Evolutionary conservation across 2,329 filamentous ascomycete genomes (phyloP), one percentile per base, ranked within the genome.

Genomic region (Scortechinia acanthostroma): DNA sequence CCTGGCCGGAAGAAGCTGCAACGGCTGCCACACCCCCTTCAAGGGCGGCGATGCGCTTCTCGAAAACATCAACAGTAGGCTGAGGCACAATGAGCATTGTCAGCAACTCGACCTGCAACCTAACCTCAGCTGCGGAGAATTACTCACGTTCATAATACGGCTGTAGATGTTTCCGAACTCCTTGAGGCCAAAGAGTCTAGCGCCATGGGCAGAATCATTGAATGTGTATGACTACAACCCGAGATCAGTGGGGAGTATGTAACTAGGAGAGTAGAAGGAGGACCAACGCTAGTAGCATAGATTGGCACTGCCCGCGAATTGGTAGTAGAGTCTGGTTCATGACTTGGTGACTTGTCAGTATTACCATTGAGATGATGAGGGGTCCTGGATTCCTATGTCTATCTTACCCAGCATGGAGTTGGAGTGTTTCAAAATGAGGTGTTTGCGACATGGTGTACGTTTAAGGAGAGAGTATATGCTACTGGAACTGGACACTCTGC

Each of bases 1-100:
- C 80, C 65, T 95, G 90, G 47, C 91, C 91, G 1, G 90, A 45
- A 71, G 72, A 53, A 85, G 77, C 50, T 77, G 78, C 35, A 70
- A 69, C 0, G 77, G 63, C 35, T 74, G 70, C 51, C 83, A 78
- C 4, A 77, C 76, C 33, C 73, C 67, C 46, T 56, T 80, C 83
- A 47, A 79, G 82, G 10, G 64, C 65, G 45, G 85, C 80, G n/a
- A 80, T 79, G 21, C 84, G 58, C 3, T 40, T 40, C 20, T 40
- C 35, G 35, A 40, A 40, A 19, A 40, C 35, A 19, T 40, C 35
- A 17, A 40, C 35, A 13, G 35, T 40, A 19, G 35, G 35, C 10
- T 40, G 6, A 6, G n/a, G n/a, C n/a, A n/a, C n/a, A n/a, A n/a
- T n/a, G n/a, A n/a, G n/a, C n/a, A n/a, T n/a, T n/a, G n/a, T n/a